Conservation (phyloP, 2,329 filamentous ascomycete genomes). For the Phyllosticta citribraziliensis region DNA sequence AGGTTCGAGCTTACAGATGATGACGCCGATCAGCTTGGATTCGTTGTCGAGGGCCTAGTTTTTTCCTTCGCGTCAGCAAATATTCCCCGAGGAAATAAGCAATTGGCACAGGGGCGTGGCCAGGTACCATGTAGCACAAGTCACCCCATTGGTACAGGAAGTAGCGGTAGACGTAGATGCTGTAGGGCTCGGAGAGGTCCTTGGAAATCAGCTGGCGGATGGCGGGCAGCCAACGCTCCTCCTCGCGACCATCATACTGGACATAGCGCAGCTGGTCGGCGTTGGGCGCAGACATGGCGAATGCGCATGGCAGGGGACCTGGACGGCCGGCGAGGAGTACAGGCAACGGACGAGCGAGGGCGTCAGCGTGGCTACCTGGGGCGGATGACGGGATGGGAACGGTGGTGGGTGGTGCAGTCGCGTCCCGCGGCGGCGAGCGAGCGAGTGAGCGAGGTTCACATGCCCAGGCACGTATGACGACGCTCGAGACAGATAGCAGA, state of each 20-base stretch:
- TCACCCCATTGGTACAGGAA: constrained; percentile 97
- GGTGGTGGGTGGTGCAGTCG: not conserved
- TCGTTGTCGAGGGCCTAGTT: constrained; percentile 24
- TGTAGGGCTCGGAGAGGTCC: constrained; percentile 95
- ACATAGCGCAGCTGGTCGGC: constrained; percentile 42
- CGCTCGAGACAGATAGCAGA: not conserved
- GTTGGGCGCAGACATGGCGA: not conserved
- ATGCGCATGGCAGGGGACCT: not conserved
- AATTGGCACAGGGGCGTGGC: not conserved
- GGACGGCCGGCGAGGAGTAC: not conserved
- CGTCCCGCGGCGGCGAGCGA: not conserved
- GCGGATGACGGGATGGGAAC: not conserved
- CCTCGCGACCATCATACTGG: constrained; percentile 50
- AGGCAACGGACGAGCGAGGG: not conserved
- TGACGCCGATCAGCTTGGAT: constrained; percentile 68
- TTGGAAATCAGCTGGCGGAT: constrained; percentile 92
- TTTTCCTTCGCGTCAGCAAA: not conserved
- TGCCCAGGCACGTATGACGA: not conserved
- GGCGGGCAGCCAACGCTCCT: constrained; percentile 63
- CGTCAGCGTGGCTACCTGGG: not conserved
- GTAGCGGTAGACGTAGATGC: constrained; percentile 98
- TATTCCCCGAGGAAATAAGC: not conserved
- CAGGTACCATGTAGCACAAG: constrained; percentile 79
- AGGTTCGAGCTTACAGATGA: constrained; percentile 87
- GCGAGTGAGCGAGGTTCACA: no score